Percentiles rank a stretch among this genome's conserved stretches.
phyloP scores from a whole-genome alignment of 495 filamentous ascomycete species.

The Staphylotrichum longicolle region DNA sequence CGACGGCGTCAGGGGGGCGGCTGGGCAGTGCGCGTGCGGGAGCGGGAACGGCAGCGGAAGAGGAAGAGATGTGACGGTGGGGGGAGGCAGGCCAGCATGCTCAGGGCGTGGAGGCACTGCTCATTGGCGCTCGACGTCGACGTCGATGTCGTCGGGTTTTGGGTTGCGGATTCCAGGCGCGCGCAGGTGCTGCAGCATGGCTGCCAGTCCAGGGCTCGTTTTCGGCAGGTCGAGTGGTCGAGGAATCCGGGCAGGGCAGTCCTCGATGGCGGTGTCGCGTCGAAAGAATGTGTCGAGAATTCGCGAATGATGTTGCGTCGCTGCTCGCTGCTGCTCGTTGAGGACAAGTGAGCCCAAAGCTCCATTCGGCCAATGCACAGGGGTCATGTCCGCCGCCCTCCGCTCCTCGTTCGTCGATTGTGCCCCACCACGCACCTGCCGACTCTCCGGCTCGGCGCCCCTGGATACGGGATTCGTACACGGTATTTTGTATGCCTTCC shows the following conservation, averaged over 20 bases:
- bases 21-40: no score
- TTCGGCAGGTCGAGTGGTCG: no score
- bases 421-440: constrained; percentile 28
- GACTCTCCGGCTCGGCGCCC: constrained; percentile 24
- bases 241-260: no score
- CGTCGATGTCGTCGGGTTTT: neutral
- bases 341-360: constrained; percentile 30
- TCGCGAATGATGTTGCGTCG: neutral
- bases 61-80: constrained; percentile 21
- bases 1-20: constrained; percentile 22
- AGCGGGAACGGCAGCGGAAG: constrained; percentile 21
- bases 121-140: constrained; percentile 20
- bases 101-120: constrained; percentile 7
- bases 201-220: constrained; percentile 5
- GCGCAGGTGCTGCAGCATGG: constrained; percentile 25
- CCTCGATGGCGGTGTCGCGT: neutral
- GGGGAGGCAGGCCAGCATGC: constrained; percentile 28
- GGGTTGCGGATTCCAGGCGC: neutral
- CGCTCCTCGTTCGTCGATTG: constrained; percentile 10
- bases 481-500: neutral
- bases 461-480: no score
- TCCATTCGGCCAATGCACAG: constrained; percentile 21
- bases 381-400: constrained; percentile 8
- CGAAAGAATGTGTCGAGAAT: neutral
- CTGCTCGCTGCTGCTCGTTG: neutral